Evolutionary conservation across 2,329 filamentous ascomycete genomes (phyloP).

Genomic region (Saccharata proteae): DNA sequence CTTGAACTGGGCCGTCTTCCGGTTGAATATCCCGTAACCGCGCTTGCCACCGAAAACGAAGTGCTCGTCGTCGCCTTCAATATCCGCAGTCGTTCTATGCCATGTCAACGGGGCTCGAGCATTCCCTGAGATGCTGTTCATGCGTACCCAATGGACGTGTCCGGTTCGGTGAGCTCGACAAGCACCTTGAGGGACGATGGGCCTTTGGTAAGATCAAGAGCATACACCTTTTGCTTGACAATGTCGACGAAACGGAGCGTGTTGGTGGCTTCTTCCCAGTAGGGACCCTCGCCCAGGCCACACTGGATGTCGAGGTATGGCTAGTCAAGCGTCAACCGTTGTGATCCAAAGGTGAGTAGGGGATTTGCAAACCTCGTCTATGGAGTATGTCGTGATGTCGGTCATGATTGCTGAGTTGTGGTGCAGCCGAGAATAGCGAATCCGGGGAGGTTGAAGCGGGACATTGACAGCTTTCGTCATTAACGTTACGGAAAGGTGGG

Average conservation of each 20-base stretch:
- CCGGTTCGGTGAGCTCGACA: slow-evolving; percentile 44
- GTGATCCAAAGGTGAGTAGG: neutral
- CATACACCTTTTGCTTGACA: slow-evolving; percentile 61
- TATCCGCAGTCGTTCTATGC: slow-evolving; percentile 54
- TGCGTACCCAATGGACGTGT: slow-evolving; percentile 41
- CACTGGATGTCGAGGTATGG: slow-evolving; percentile 51
- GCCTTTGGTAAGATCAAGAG: slow-evolving; percentile 52
- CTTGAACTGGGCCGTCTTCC: slow-evolving; percentile 41
- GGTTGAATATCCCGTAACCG: slow-evolving; percentile 68
- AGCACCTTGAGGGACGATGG: slow-evolving; percentile 45
- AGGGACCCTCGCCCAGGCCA: slow-evolving; percentile 61
- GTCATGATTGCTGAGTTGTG: slow-evolving; percentile 2
- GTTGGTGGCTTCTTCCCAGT: slow-evolving; percentile 54
- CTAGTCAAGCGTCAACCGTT: slow-evolving; percentile 13
- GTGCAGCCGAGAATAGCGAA: too few species aligned
- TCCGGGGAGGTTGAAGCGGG: too few species aligned
- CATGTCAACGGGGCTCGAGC: too few species aligned
- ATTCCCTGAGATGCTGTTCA: neutral
- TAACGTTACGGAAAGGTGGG: neutral
- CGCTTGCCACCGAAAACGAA: slow-evolving; percentile 72
- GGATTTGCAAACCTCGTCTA: slow-evolving; percentile 6
- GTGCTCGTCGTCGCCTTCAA: slow-evolving; percentile 54
- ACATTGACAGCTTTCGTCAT: neutral
- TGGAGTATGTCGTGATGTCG: slow-evolving; percentile 7
- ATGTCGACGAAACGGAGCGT: slow-evolving; percentile 73